Base-by-base conservation (phyloP, 2,329 filamentous ascomycete species). In the Fusarium neocosmosporiellum region DNA sequence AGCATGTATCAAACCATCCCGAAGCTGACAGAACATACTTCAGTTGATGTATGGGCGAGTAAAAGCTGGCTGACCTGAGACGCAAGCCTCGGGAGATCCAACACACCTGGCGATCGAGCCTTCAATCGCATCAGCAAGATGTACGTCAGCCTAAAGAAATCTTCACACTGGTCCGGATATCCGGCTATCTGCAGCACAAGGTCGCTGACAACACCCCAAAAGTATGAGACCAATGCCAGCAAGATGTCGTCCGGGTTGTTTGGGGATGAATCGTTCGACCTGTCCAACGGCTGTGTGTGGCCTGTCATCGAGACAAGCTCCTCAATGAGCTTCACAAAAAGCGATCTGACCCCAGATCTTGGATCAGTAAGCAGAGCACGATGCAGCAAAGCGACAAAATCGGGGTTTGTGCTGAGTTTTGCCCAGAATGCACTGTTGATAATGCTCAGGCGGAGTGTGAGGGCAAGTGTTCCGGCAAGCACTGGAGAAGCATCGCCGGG, bases 91-190 rank as follows among this genome's bases (percentile, higher is more conserved):
- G 73, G 67, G 3, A 82, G 72, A 18, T 81, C 65, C 5, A 81
- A 73, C 6, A 81, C 79, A 10, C 80, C 79, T n/a, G 76, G 69
- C 18, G 66, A 70, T 33, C 59, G 60, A 4, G 34, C 53, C 7
- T 63, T 65, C 33, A 87, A 75, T 36, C 78, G 81, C 58, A 79
- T 77, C 36, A 88, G 81, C 20, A 88, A 77, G 5, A 77, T 75
- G 22, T 83, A 78, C 34, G 84, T 80, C 20, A 88, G 71, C 4
- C 73, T 71, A 60, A 90, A 84, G 18, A 86, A 75, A 57, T 89
- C 86, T 27, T 84, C 81, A 64, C 86, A 86, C 27, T 83, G 81
- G 29, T 63, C 65, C 33, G 81, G 79, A 60, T 78, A 72, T 7
- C 39, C 59, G 20, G 76, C 75, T 29, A 81, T 80, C 37, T 79